Conservation (phyloP, 202 grass and related monocot species). For the Saccharum hybrid region DNA sequence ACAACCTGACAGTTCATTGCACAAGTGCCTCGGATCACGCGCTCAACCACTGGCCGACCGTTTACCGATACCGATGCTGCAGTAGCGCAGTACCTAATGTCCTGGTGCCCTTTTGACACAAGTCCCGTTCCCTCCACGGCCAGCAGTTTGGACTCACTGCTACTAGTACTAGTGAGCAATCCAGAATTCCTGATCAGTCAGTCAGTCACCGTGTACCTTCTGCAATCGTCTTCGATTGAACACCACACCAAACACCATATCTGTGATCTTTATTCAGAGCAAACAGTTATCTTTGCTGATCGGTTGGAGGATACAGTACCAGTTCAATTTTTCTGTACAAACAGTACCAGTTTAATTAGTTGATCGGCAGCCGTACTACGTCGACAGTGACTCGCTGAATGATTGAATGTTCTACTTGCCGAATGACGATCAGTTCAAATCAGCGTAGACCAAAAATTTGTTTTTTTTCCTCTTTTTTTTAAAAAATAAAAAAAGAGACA, state of each 20-base stretch:
- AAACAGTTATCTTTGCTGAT: not conserved
- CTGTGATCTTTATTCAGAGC: not conserved
- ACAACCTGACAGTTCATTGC: not conserved
- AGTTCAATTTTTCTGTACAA: too few relatives aligned
- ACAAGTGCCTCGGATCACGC: not conserved
- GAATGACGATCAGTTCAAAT: not conserved
- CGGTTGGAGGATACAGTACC: not conserved
- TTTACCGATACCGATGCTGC: not conserved
- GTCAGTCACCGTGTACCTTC: not conserved
- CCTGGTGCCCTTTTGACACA: not conserved
- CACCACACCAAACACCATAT: slow-evolving; percentile 9
- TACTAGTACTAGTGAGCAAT: not conserved
- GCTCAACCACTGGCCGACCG: not conserved
- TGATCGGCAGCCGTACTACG: not conserved
- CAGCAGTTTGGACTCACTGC: not conserved
- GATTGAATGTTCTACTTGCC: not conserved
- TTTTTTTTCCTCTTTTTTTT: not conserved
- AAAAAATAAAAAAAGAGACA: not conserved
- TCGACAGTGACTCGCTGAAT: slow-evolving; percentile 4
- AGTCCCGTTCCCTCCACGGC: not conserved
- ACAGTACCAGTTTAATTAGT: not conserved
- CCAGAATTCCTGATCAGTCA: not conserved
- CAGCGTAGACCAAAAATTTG: not conserved
- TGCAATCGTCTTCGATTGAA: not conserved
- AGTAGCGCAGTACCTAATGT: not conserved